Base-by-base conservation (phyloP, 73 alveolate genomes). In the Paramecium pentaurelia region DNA sequence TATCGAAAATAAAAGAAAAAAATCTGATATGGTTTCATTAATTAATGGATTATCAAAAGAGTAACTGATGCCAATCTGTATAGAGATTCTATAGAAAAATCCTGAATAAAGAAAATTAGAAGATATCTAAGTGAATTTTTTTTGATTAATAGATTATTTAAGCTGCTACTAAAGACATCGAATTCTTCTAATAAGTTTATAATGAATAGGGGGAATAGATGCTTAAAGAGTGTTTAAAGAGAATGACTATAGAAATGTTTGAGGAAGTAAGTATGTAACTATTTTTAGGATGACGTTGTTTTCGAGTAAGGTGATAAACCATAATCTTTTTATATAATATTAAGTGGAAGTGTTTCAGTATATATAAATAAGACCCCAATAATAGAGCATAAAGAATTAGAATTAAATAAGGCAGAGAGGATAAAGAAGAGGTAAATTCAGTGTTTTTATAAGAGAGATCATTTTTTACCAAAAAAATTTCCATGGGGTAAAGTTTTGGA, bases 261-360 rank as follows among this genome's bases (percentile, higher is more conserved):
- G 30, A 34, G 11, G 87, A 73, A 8, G 87, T 73, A 37, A 37
- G 87, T 37, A 36, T 73, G 7, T 12, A 11, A 38, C 38, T 36
- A 22, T 10, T 12, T n/a, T 64, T 20, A 80, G 91, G 30, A 49
- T 45, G 73, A 40, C 32, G 58, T 80, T 20, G 44, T 80, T 9
- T 44, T 80, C 27, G 75, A 80, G 75, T 44, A 80, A 80, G 91
- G 91, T 2, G 91, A 80, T 44, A 80, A 80, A 49, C 75, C 77
- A 27, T 27, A 80, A 32, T 22, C 34, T 14, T 42, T 49, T 80
- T 80, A 80, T 47, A 47, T 80, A 3, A 80, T 80, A 38, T 47
- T 80, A 28, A 28, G 34, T 22, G 91, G 91, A 18, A 18, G 77
- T 40, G 91, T 80, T 25, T 25, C 47, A 18, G 77, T 80, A 4